phyloP scores from a whole-genome alignment of 176 grass and related monocot species.

The Aegilops tauschii region DNA sequence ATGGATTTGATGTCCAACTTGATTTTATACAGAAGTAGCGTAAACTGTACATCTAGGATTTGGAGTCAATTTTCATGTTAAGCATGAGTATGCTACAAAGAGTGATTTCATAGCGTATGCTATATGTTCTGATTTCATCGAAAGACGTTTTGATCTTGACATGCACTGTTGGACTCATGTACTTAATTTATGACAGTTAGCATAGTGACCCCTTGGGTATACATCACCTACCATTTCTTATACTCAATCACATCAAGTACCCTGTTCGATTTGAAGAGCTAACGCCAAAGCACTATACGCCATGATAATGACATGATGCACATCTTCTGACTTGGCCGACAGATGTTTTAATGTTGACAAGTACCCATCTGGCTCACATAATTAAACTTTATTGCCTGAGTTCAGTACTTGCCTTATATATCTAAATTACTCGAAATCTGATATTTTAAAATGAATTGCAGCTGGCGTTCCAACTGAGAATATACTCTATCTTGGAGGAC shows the following conservation, averaged over 20 bases:
- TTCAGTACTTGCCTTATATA: not conserved
- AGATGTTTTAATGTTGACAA: slow-evolving; percentile 26
- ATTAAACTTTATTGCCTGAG: not conserved
- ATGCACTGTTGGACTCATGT: not conserved
- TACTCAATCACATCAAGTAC: slow-evolving; percentile 5
- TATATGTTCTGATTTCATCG: not conserved
- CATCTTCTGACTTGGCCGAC: not conserved
- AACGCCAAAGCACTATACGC: not conserved
- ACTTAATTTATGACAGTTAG: slow-evolving; percentile 17
- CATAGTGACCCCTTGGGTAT: not conserved
- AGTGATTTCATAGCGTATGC: not conserved
- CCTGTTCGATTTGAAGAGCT: slow-evolving; percentile 13
- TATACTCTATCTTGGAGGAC: slow-evolving; percentile 96
- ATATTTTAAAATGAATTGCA: slow-evolving; percentile 39
- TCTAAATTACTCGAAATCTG: not conserved
- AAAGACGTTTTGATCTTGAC: not conserved
- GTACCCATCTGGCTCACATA: not conserved
- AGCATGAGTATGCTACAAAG: not conserved
- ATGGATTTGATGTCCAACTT: not conserved
- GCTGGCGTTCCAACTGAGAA: slow-evolving; percentile 95
- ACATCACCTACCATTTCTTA: not conserved
- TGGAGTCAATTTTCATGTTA: not conserved
- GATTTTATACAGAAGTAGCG: not conserved
- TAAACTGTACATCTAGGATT: not conserved
- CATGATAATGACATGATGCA: slow-evolving; percentile 17